phyloP scores from a whole-genome alignment of 208 protist species.

The Porcisia hertigi region DNA sequence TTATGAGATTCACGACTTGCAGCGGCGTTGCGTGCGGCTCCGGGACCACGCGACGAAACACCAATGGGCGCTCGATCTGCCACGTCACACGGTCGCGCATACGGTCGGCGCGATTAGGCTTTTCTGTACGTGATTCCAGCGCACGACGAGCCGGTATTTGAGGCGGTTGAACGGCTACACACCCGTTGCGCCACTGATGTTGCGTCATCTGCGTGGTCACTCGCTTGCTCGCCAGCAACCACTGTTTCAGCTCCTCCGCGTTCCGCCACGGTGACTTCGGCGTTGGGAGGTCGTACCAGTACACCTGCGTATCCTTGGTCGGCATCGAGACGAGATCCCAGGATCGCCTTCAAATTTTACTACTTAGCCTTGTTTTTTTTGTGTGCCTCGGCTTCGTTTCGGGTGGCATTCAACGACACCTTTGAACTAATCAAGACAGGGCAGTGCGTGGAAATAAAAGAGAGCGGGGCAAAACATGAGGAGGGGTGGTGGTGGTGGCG shows the following conservation, averaged over 20 bases:
- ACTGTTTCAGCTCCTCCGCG: constrained; percentile 13
- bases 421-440: too few species aligned
- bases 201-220: background rate
- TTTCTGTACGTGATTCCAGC: background rate
- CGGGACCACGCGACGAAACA: constrained; percentile 41
- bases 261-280: constrained; percentile 22
- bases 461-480: too few species aligned
- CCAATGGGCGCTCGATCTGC: constrained; percentile 12
- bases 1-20: constrained; percentile 54
- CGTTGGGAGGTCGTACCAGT: constrained; percentile 28
- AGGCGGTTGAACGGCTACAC: background rate
- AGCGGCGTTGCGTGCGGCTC: constrained; percentile 66
- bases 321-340: constrained; percentile 13
- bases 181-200: background rate
- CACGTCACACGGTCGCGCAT: background rate
- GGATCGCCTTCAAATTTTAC: background rate
- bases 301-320: constrained; percentile 28
- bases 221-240: constrained; percentile 15
- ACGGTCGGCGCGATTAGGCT: background rate
- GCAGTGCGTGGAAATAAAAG: too few species aligned
- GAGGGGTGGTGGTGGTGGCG: too few species aligned
- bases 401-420: too few species aligned
- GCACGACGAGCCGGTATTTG: background rate
- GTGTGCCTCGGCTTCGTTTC: background rate
- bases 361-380: background rate